Base-by-base conservation (phyloP, 768 basidiomycete genomes). In the Phylloporus sp. region DNA sequence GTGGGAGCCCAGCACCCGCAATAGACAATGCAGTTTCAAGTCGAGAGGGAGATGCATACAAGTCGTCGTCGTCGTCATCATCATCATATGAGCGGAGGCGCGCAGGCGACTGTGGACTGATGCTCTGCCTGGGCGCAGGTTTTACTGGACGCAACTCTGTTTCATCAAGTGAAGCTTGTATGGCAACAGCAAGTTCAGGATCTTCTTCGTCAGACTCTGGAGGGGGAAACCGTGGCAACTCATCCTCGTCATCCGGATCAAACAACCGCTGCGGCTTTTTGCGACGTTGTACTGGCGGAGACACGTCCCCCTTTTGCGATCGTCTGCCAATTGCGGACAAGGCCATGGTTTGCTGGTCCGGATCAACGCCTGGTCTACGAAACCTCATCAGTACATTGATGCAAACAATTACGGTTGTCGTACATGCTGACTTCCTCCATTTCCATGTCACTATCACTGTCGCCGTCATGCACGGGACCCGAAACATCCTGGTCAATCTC, bases 381-480 rank as follows among this genome's bases (percentile, higher is more conserved):
- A 50, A 54, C 26, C 10, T 39, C 41, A 35, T 59, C 46, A 61
- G 41, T 48, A 41, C 21, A 31, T 38, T 15, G 44, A 29, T 18
- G 22, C 18, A 31, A 22, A 43, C 20, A 20, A 6, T 17, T 27
- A n/a, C n/a, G n/a, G 24, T 17, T 22, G 40, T 54, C 82, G 47
- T 68, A 86, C 89, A 88, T 81, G 43, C 64, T 56, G 20, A 90
- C 80, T 62, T 90, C 85, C 60, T 92, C 91, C 88, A 90, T 93
- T 48, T 84, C 89, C 56, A 67, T 71, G 44, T 80, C 79, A 49
- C 71, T 76, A 9, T 80, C 79, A 53, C 70, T 74, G 11, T 69
- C 73, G 43, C 48, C 55, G 50, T 71, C 70, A 9, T 70, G 62
- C 21, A 64, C 57, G 29, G 54, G 54, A 29, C 46, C 66, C 27